Conservation (phyloP, 2,329 filamentous ascomycete species). For the Penicillium frequentans region DNA sequence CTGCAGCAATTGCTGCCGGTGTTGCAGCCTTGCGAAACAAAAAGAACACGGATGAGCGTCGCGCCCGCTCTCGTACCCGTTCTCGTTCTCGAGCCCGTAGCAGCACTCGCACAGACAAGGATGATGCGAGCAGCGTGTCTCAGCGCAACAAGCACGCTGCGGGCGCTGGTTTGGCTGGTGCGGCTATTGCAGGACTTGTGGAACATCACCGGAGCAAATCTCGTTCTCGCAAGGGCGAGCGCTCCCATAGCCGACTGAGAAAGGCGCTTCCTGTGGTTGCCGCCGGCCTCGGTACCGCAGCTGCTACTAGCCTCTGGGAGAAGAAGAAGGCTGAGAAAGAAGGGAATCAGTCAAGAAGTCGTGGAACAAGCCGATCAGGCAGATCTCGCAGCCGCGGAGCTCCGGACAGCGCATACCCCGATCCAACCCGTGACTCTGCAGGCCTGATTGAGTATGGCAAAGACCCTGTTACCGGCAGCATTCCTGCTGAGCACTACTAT, state of each 20-base stretch:
- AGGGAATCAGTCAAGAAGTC: conserved; percentile 43
- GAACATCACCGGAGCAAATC: conserved; percentile 60
- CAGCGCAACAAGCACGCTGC: conserved; percentile 61
- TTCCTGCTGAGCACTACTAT: conserved; percentile 48
- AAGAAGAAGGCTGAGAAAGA: conserved; percentile 62
- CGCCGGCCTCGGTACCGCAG: conserved; percentile 61
- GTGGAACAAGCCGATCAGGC: conserved; percentile 40
- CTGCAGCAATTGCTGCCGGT: conserved; percentile 61
- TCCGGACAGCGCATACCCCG: conserved; percentile 39
- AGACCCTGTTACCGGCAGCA: conserved; percentile 61
- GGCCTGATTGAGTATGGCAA: conserved; percentile 65
- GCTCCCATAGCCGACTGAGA: conserved; percentile 56
- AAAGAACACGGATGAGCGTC: conserved; percentile 50
- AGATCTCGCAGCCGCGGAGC: conserved; percentile 47
- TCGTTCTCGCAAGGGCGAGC: conserved; percentile 50
- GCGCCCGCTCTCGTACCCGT: conserved; percentile 50
- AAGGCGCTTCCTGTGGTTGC: conserved; percentile 61
- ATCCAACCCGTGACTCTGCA: conserved; percentile 44
- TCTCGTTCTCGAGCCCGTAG: conserved; percentile 43
- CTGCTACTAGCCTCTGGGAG: conserved; percentile 62
- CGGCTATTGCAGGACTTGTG: conserved; percentile 62
- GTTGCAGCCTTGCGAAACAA: conserved; percentile 59
- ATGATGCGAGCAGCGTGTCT: conserved; percentile 36
- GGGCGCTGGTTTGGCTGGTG: conserved; percentile 62
- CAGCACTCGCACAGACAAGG: conserved; percentile 26